Conservation (phyloP, 495 filamentous ascomycete genomes). For the Penicillium tannophilum region DNA sequence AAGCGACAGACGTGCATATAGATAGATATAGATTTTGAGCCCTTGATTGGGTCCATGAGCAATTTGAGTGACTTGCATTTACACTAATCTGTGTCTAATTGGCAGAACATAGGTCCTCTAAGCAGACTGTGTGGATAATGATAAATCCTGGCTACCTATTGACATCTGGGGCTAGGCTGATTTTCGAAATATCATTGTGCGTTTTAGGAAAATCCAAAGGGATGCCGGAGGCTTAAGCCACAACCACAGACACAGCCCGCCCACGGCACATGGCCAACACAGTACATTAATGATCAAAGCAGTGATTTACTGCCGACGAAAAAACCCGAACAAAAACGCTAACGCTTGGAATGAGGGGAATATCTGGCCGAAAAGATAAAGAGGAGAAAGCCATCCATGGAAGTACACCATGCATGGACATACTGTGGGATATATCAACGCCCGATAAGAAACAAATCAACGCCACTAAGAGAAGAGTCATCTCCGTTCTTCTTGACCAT, state of each 20-base stretch:
- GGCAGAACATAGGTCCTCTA: background rate
- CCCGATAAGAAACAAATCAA: background rate
- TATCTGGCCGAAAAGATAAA: conserved; percentile 15
- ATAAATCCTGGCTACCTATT: background rate
- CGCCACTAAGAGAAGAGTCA: background rate
- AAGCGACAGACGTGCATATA: background rate
- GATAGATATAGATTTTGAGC: background rate
- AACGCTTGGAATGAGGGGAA: conserved; percentile 23
- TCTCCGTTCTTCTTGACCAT: background rate
- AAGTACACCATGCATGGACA: background rate
- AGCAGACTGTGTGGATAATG: background rate
- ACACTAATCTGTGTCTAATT: background rate
- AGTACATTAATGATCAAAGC: conserved; percentile 2
- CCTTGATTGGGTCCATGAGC: background rate
- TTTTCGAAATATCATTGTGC: background rate
- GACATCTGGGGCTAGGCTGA: background rate
- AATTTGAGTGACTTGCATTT: background rate
- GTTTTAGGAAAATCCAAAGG: background rate
- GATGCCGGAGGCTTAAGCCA: conserved; percentile 7
- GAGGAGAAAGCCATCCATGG: conserved; percentile 10
- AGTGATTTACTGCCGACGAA: conserved; percentile 8
- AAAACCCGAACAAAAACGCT: conserved; percentile 15
- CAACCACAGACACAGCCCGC: conserved; percentile 8
- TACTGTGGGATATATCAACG: conserved; percentile 9
- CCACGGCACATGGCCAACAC: background rate